Percentiles rank a stretch among this genome's conserved stretches.
Evolutionary conservation across 225 moss, liverwort and hornwort genomes (phyloP).

Genomic region (Climacium dendroides): DNA sequence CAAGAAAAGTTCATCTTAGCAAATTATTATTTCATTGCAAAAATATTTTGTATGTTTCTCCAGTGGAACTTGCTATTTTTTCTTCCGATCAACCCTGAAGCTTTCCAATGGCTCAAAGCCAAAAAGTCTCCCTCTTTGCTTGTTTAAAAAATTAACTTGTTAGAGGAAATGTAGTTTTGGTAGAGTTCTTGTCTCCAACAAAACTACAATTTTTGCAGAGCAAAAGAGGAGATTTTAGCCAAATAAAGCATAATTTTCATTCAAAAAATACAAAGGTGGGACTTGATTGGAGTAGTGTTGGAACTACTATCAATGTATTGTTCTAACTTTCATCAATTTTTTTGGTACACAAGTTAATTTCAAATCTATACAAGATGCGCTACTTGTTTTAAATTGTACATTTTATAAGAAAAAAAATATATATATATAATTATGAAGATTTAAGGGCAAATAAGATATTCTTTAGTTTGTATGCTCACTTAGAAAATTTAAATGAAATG

Average conservation of each 20-base stretch:
- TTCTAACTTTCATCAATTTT: no score
- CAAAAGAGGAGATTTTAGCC: accelerated
- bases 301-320: accelerated
- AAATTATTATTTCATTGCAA: neutral
- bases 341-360: neutral
- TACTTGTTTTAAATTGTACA: neutral
- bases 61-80: accelerated
- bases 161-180: accelerated
- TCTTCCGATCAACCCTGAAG: neutral
- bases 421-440: neutral
- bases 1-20: accelerated
- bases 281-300: accelerated
- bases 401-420: neutral
- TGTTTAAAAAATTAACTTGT: neutral
- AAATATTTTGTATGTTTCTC: neutral
- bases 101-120: neutral
- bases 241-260: accelerated
- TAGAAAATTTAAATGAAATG: no score
- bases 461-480: accelerated
- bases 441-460: neutral
- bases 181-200: neutral
- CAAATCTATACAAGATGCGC: accelerated
- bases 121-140: neutral
- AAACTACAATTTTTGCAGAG: accelerated
- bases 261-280: neutral